These are phyloP conservation scores for Hypoxylon subgilvum DNA, from an alignment of 495 filamentous ascomycete genomes.

Conservation along the genomic window DNA sequence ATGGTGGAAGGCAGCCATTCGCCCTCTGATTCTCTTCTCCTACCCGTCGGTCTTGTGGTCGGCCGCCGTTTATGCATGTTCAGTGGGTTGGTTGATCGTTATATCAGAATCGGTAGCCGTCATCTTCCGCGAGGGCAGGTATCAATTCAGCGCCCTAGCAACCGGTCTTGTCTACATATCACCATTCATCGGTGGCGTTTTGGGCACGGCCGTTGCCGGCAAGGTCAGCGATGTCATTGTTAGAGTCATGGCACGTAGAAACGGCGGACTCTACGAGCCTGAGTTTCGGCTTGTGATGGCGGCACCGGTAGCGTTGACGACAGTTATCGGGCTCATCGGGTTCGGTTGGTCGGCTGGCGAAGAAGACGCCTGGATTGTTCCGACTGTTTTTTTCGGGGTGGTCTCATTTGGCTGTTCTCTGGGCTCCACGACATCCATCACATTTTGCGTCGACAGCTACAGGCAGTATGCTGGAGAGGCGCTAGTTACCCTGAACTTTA, in stretches of 20 bases:
- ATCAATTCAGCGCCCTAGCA: constrained; percentile 79
- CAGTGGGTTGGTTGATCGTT: constrained; percentile 95
- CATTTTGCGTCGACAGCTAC: constrained; percentile 93
- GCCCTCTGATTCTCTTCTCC: constrained; percentile 83
- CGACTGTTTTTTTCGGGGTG: constrained; percentile 89
- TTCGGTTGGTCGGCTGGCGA: constrained; percentile 87
- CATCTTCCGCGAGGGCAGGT: constrained; percentile 73
- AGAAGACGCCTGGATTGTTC: constrained; percentile 84
- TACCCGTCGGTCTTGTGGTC: constrained; percentile 95
- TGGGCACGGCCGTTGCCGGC: constrained; percentile 90
- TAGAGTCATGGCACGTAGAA: constrained; percentile 76
- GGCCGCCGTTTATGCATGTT: constrained; percentile 81
- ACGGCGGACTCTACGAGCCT: constrained; percentile 92
- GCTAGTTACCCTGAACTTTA: constrained; percentile 91
- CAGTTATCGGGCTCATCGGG: constrained; percentile 86
- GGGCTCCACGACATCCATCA: constrained; percentile 92
- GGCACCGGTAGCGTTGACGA: constrained; percentile 76
- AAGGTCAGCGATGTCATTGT: constrained; percentile 87
- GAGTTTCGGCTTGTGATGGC: constrained; percentile 96
- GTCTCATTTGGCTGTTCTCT: constrained; percentile 93
- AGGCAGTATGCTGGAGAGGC: constrained; percentile 94
- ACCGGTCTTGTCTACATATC: constrained; percentile 89
- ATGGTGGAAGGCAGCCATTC: constrained; percentile 75
- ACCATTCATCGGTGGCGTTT: constrained; percentile 85
- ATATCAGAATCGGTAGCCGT: constrained; percentile 83